Percentiles rank a stretch among this genome's conserved stretches.
Evolutionary conservation across 2,329 filamentous ascomycete genomes (phyloP).

Genomic region (Cordyceps militaris): DNA sequence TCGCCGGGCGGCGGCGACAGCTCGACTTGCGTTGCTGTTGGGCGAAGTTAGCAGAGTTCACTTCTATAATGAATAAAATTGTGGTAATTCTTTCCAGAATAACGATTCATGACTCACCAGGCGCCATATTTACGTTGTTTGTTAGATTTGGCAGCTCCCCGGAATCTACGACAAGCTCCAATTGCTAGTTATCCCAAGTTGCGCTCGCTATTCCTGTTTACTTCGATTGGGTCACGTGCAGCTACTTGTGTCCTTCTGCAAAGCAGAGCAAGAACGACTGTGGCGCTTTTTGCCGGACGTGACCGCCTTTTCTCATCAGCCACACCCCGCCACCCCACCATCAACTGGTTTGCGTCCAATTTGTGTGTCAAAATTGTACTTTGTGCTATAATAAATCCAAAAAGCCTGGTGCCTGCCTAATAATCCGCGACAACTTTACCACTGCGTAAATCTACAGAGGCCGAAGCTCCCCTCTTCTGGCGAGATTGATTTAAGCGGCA

Average conservation of each 20-base stretch:
- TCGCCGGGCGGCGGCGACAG: conserved; percentile 76
- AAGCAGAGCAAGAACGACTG: background rate
- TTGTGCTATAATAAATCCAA: conserved; percentile 7
- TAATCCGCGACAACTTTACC: conserved; percentile 6
- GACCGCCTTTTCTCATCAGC: conserved; percentile 24
- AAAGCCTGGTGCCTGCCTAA: background rate
- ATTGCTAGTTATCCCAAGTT: background rate
- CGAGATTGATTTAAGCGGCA: conserved; percentile 15
- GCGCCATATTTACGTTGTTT: conserved; percentile 31
- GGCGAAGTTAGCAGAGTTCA: conserved; percentile 12
- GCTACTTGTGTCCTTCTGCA: conserved; percentile 16
- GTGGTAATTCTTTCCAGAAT: background rate
- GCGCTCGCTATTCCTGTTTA: conserved; percentile 26
- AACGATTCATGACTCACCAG: conserved; percentile 26
- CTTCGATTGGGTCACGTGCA: conserved; percentile 29
- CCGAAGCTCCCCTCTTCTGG: background rate
- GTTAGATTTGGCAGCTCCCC: conserved; percentile 14
- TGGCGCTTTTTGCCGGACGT: conserved; percentile 24
- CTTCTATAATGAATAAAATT: too few relatives aligned
- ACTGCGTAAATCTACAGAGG: background rate
- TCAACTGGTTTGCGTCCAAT: conserved; percentile 28
- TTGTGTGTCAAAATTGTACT: conserved; percentile 36
- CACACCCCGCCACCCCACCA: conserved; percentile 37
- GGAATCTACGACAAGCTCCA: background rate
- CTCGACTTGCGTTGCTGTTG: conserved; percentile 67